Base-by-base conservation (phyloP, 495 filamentous ascomycete genomes). In the Diplogelasinospora grovesii region DNA sequence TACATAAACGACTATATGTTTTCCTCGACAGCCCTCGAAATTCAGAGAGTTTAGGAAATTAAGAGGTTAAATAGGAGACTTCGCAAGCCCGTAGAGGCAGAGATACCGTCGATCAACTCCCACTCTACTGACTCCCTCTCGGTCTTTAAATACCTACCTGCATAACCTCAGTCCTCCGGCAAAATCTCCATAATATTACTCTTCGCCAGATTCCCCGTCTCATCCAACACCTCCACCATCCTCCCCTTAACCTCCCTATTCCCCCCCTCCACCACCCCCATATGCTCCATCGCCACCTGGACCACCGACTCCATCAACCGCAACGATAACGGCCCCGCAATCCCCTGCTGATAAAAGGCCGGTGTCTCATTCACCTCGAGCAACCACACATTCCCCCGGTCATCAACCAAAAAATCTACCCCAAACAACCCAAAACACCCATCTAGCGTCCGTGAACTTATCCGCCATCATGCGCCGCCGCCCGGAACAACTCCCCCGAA, bases 351-450 rank as follows among this genome's bases (percentile, higher is more conserved):
- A 36, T 56, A 74, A 53, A 87, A 88, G 56, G 88, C 85, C 31
- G 84, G 84, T 65, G 81, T 86, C n/a, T 85, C 81, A 60, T 89
- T 89, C 13, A 86, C 68, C 61, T 89, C 84, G 36, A 89, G 50
- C 45, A 89, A 56, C 69, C 70, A 86, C 20, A 72, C 71, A 11
- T 45, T 69, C 11, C 73, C 73, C 8, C 52, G 33, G 8, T 52
- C 63, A 57, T 83, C 79, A 13, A 87, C 73, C 51, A 89, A 46
- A 53, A 85, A 89, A 50, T 89, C 84, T 19, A 88, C 49, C 2
- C 84, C 84, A 54, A 85, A 89, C 24, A 88, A 46, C 66, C 88
- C 85, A 49, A 88, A 88, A 0, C 75, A 79, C 51, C 85, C 84
- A 3, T 81, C 81, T 8, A 87, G 50, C 8, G 80, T 70, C n/a